Percentiles rank a stretch among this genome's conserved stretches.
Conservation (phyloP, 768 basidiomycete species). For the Sporobolomyces phaffii region DNA sequence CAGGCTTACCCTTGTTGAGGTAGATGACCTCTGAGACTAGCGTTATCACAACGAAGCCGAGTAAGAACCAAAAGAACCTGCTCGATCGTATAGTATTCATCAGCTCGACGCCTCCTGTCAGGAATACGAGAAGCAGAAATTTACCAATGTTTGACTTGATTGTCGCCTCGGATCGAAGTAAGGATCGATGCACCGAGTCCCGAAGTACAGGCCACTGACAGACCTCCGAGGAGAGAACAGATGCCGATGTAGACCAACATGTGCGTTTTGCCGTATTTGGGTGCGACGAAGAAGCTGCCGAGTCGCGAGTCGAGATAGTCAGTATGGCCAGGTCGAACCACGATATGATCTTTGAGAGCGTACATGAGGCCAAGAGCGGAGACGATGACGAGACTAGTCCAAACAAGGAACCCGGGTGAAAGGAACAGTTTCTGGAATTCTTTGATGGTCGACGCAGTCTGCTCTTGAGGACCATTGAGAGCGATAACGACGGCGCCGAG, state of each 20-base stretch:
- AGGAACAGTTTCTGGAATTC: slow-evolving; percentile 74
- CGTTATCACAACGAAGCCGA: slow-evolving; percentile 75
- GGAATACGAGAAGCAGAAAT: not conserved
- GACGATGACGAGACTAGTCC: slow-evolving; percentile 52
- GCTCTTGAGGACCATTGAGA: slow-evolving; percentile 58
- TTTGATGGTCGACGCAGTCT: slow-evolving; percentile 44
- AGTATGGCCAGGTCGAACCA: no score
- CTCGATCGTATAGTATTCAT: no score
- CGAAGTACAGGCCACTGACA: slow-evolving; percentile 88
- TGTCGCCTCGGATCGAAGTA: slow-evolving; percentile 51
- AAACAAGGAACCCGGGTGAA: slow-evolving; percentile 70
- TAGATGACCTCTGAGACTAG: slow-evolving; percentile 89
- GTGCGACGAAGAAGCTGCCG: slow-evolving; percentile 63
- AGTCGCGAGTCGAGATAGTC: no score
- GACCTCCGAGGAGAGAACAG: slow-evolving; percentile 94
- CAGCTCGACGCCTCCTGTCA: not conserved
- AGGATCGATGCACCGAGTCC: slow-evolving; percentile 89
- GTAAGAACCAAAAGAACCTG: slow-evolving; percentile 61
- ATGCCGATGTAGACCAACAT: slow-evolving; percentile 77
- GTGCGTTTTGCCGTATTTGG: slow-evolving; percentile 76
- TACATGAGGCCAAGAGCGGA: slow-evolving; percentile 61
- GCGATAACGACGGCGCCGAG: slow-evolving; percentile 84
- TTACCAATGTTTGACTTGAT: slow-evolving; percentile 74
- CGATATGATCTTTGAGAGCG: no score
- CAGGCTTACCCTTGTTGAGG: slow-evolving; percentile 88